Base-by-base conservation (phyloP, 1,139 yeast species). In the Yamadazyma diospyri region DNA sequence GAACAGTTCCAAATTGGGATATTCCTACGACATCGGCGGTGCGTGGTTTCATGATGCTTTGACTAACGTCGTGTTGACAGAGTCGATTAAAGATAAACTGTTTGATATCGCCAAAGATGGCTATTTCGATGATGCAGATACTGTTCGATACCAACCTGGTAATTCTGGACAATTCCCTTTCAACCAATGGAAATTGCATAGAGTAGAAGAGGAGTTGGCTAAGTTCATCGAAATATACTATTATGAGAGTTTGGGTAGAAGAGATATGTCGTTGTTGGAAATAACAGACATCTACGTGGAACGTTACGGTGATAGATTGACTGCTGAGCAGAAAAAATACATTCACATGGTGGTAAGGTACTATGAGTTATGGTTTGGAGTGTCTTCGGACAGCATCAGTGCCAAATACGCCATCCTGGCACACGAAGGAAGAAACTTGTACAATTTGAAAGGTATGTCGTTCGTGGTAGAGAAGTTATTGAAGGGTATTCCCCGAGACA, bases 41-140 rank as follows among this genome's bases (percentile, higher is more conserved):
- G 76, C 89, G 4, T 87, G 96, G 96, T 82, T 83, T 47, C 96
- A 87, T 51, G 95, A 86, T 47, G 76, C 87, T 0, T 59, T 86
- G 31, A 67, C 72, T 27, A 87, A 87, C 49, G 69, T 69, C 5
- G 65, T 83, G 6, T 53, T 69, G 25, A 41, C 51, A 23, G 63
- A 64, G 22, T 47, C 63, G n/a, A 35, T 55, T 5, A 48, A 44
- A 2, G 48, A 45, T 28, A 54, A 43, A 3, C 38, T 42, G 23
- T 63, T 66, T 35, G 58, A 57, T 36, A 33, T 53, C 4, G 25
- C 32, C 2, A 43, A 39, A 10, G 72, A 69, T 41, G 59, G 62
- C 2, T 59, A 55, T 41, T 85, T 79, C 47, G 75, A 77, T 43
- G 82, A 78, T 45, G 73, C 71, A 38, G 63, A 62, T 26, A 51